These are phyloP conservation scores for Paxillus rubicundulus DNA, from an alignment of 768 basidiomycete genomes.

Conservation along the genomic window DNA sequence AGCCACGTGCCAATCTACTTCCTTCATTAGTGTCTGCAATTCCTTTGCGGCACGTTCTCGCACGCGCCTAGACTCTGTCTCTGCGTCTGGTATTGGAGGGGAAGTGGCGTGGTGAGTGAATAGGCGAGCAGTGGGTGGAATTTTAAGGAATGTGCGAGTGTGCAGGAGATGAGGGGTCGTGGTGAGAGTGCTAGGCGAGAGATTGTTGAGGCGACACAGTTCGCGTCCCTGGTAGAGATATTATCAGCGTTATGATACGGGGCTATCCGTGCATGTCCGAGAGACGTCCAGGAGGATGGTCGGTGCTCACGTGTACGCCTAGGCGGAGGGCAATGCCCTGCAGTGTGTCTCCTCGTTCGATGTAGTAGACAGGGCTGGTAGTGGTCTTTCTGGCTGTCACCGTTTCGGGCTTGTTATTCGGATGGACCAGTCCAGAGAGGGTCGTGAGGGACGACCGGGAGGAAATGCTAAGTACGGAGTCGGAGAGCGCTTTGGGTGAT, in stretches of 20 bases:
- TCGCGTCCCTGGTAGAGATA: conserved; percentile 43
- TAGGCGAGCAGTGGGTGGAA: conserved; percentile 44
- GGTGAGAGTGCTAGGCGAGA: conserved; percentile 60
- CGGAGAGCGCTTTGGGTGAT: background rate
- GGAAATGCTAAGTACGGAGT: background rate
- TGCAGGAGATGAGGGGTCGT: conserved; percentile 76
- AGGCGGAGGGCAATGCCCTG: conserved; percentile 62
- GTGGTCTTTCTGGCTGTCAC: background rate
- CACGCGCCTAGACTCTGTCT: conserved; percentile 41
- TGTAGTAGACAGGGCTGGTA: conserved; percentile 45
- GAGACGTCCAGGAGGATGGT: background rate
- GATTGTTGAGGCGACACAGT: conserved; percentile 63
- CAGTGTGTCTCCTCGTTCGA: conserved; percentile 57
- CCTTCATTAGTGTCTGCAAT: conserved; percentile 65
- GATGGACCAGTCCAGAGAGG: background rate
- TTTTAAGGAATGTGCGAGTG: conserved; percentile 54
- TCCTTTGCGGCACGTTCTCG: conserved; percentile 58
- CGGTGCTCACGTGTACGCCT: conserved; percentile 49
- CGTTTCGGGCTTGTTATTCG: background rate
- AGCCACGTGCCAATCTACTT: conserved; percentile 64
- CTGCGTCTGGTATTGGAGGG: conserved; percentile 30
- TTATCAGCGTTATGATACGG: background rate
- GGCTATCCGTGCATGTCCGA: too few relatives aligned
- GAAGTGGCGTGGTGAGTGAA: conserved; percentile 7
- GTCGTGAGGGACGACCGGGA: background rate